Evolutionary conservation across 352 stramenopile genomes (phyloP).

Genomic region (Phytophthora foliorum): DNA sequence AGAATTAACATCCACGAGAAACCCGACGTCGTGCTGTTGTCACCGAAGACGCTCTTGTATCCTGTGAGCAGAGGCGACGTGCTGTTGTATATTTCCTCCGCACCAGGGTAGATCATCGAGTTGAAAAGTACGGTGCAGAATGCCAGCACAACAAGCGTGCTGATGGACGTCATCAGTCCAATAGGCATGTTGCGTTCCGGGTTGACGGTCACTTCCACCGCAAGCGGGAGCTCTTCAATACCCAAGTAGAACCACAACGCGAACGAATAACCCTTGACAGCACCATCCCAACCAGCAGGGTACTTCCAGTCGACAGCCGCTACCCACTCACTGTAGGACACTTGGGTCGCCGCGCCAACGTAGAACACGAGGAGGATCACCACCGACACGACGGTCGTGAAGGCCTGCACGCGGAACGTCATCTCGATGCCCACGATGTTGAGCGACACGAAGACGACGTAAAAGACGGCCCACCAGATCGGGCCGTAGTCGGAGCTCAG

Average conservation of each 20-base stretch:
- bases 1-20: slow-evolving; percentile 80
- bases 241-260: slow-evolving; percentile 79
- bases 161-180: slow-evolving; percentile 68
- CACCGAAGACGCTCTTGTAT: slow-evolving; percentile 75
- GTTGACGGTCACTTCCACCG: slow-evolving; percentile 74
- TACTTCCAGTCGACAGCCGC: slow-evolving; percentile 56
- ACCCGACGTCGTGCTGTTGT: slow-evolving; percentile 69
- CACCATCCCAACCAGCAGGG: slow-evolving; percentile 53
- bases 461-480: slow-evolving; percentile 73
- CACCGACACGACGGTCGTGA: slow-evolving; percentile 65
- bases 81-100: slow-evolving; percentile 50
- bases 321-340: slow-evolving; percentile 72
- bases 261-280: slow-evolving; percentile 70
- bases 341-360: slow-evolving; percentile 59
- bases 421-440: slow-evolving; percentile 71
- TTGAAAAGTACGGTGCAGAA: slow-evolving; percentile 77
- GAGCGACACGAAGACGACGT: slow-evolving; percentile 67
- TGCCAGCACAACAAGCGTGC: slow-evolving; percentile 55
- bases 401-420: slow-evolving; percentile 72
- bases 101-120: slow-evolving; percentile 69
- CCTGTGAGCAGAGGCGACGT: slow-evolving; percentile 62
- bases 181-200: slow-evolving; percentile 67
- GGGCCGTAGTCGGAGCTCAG: slow-evolving; percentile 49
- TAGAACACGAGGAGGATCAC: slow-evolving; percentile 75
- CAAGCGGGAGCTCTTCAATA: slow-evolving; percentile 74